Evolutionary conservation across 169 alveolate genomes (phyloP), one percentile per base, ranked within the genome.

Genomic region (Cryptosporidium meleagridis): DNA sequence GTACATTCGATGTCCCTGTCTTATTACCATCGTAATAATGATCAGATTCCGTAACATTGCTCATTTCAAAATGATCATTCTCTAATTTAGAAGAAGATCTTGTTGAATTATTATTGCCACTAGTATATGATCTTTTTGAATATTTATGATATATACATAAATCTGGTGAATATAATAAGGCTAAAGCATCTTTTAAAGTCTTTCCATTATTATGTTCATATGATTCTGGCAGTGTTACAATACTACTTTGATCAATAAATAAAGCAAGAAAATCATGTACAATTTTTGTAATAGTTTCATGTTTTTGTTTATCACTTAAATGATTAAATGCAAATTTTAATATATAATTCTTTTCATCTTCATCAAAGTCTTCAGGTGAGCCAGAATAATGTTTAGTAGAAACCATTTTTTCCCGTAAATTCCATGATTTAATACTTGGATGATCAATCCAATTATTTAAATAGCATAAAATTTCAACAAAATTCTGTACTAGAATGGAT

Each of bases 141-240:
- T 80, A 80, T 65, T 80, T 80, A 44, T 80, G 89, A 67, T 80
- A 80, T 41, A 80, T 80, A 65, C 89, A 80, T 29, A 80, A 41
- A 7, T 65, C 75, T 48, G 89, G 52, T 3, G 89, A 80, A 45
- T 59, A 80, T 41, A 80, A n/a, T 41, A 80, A 48, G 18, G 26
- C 14, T 18, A 80, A 44, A 31, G 89, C 89, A 62, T 80, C 75
- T 59, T 41, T 61, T 7, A 80, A 73, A 31, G 89, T 62, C 62
- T 80, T 80, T 44, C 89, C 89, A 41, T 80, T 67, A 48, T 65
- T 62, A 39, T 41, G 21, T 14, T 80, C 80, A 80, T 80, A 62
- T 8, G 89, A 80, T 14, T 80, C 89, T 37, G 89, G 89, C 23
- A 80, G 23, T 33, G 55, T 44, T 14, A 65, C 12, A 16, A 80